Conservation (phyloP, 805 yeast species). For the Alloascoidea africana region DNA sequence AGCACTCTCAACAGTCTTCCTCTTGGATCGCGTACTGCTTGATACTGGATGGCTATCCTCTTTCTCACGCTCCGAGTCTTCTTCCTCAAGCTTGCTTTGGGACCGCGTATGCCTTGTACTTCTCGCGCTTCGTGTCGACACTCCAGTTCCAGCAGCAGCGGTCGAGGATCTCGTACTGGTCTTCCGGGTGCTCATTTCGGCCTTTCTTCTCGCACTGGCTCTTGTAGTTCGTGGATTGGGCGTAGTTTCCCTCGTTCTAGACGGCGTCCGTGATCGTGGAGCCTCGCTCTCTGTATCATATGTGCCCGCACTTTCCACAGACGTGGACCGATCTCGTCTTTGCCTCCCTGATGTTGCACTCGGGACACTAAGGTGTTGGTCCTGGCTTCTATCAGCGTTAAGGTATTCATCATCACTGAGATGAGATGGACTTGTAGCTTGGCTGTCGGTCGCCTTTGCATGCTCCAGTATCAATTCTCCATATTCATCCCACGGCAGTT, state of each 20-base stretch:
- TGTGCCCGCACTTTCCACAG: conserved; percentile 5
- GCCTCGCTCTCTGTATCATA: conserved; percentile 1
- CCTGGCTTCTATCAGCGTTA: background rate
- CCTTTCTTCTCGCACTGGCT: conserved; percentile 7
- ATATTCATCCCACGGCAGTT: conserved; percentile 28
- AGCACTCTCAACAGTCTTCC: background rate
- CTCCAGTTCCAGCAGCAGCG: background rate
- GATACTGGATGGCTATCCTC: background rate
- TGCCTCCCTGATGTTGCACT: conserved; percentile 8
- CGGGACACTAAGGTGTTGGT: conserved; percentile 5
- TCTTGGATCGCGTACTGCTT: background rate
- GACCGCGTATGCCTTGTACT: background rate
- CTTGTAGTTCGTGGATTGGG: background rate
- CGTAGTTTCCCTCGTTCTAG: conserved; percentile 1
- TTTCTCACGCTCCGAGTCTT: background rate
- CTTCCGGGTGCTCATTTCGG: conserved; percentile 10
- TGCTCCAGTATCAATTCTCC: conserved; percentile 25
- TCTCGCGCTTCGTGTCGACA: background rate
- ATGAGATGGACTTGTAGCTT: conserved; percentile 10
- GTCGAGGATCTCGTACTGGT: conserved; percentile 7
- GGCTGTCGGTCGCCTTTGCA: conserved; percentile 15
- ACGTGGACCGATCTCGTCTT: conserved; percentile 1
- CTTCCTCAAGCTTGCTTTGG: background rate
- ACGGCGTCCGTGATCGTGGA: conserved; percentile 4
- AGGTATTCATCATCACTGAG: background rate